Base-by-base conservation (phyloP, 148 eudicot genomes). In the Vaccinium myrtillus region DNA sequence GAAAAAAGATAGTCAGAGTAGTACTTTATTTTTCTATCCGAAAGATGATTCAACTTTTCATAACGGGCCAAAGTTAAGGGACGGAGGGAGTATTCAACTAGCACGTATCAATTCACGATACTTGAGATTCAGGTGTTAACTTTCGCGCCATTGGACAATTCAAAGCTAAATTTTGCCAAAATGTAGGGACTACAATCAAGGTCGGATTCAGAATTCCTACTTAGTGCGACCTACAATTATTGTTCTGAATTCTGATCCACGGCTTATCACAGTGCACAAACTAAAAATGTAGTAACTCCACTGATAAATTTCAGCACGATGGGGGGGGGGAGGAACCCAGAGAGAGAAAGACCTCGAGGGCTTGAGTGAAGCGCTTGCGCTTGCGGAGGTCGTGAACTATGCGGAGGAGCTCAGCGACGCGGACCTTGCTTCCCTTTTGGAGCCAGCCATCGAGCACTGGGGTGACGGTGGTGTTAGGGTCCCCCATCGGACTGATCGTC, bases 301-400 rank as follows among this genome's bases (percentile, higher is more conserved):
- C 12, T 83, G 16, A 65, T 12, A 16, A 71, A 69, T 39, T 39
- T 46, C 63, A 8, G 15, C 23, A 67, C 21, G 50, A 63, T 9
- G 6, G 7, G 58, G 43, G 15, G 15, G 36, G 16, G 16, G 1
- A 32, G 10, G 23, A 10, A 4, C 43, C 1, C 15, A 63, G 61
- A 10, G 25, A 77, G 6, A 13, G 9, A 7, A 5, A 39, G 83
- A 97, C 99, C 98, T 95, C 91, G 7, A 97, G 93, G 51, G 99
- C 99, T 21, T 97, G 99, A 86, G 89, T 54, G 84, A 83, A 95
- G 14, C 98, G 92, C 36, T 82, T 94, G 46, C 98, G 98, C 86
- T 92, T 97, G 8, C 99, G 95, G 36, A 95, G 91, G 85, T 97
- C 99, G 53, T 78, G 93, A 63, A 97, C 77, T 79, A 97, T 93